Evolutionary conservation across 306 rosid genomes (phyloP).

Genomic region (Corylus americana): DNA sequence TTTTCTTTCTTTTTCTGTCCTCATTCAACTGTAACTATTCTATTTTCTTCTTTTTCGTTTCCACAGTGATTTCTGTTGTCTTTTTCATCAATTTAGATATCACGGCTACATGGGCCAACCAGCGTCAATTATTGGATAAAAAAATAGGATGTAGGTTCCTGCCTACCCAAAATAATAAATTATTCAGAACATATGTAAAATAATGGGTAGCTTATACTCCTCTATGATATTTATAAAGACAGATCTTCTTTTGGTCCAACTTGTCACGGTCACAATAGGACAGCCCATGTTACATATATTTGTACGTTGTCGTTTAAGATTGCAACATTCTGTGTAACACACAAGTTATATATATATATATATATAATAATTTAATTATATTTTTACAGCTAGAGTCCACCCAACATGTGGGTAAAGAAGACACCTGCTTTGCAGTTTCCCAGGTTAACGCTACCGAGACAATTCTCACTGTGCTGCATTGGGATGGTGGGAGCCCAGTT

Average conservation of each 20-base stretch:
- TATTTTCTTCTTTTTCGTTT: no score
- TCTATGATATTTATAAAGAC: no score
- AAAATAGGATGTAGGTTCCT: slow-evolving; percentile 3
- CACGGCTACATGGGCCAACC: neutral
- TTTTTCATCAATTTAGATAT: neutral
- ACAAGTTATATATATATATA: no score
- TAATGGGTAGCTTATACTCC: no score
- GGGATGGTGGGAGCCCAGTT: neutral
- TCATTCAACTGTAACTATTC: no score
- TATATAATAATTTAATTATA: no score
- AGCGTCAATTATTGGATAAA: no score
- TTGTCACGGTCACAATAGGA: neutral
- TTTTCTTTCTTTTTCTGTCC: no score
- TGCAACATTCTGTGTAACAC: no score
- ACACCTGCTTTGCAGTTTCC: slow-evolving; percentile 24
- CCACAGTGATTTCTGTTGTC: no score
- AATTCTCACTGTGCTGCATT: slow-evolving; percentile 6
- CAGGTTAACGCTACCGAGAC: neutral
- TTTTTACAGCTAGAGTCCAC: slow-evolving; percentile 31
- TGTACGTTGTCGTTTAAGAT: neutral
- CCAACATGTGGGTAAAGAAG: neutral
- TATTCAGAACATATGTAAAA: no score
- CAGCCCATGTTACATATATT: neutral
- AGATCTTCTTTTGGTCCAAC: neutral
- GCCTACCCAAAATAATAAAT: no score